Conservation (phyloP, 192 early-diverging fungal species). For the Thoreauomyces humboldtii region DNA sequence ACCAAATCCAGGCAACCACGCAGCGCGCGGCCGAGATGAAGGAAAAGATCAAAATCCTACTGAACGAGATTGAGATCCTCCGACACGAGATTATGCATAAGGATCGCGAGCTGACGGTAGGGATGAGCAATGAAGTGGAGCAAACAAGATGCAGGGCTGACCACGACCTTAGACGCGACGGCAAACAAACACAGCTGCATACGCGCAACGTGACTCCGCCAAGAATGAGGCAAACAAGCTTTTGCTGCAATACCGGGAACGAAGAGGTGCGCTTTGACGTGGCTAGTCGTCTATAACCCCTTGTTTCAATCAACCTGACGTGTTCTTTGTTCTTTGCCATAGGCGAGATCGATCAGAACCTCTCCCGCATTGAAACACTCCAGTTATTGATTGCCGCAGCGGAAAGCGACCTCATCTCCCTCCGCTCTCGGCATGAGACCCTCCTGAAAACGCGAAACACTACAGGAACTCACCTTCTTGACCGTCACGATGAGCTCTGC, state of each 20-base stretch:
- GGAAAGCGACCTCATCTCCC: slow-evolving; percentile 51
- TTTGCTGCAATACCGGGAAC: slow-evolving; percentile 47
- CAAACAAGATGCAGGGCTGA: neutral
- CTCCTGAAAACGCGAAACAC: slow-evolving; percentile 52
- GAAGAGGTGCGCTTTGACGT: slow-evolving; percentile 47
- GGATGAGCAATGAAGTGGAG: neutral
- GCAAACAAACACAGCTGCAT: slow-evolving; percentile 56
- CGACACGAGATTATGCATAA: slow-evolving; percentile 57
- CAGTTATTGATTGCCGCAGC: slow-evolving; percentile 50
- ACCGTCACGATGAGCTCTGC: slow-evolving; percentile 62
- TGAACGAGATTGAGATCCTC: slow-evolving; percentile 64
- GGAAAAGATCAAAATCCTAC: slow-evolving; percentile 62
- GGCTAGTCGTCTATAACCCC: neutral
- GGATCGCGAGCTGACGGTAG: slow-evolving; percentile 55
- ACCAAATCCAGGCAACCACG: slow-evolving; percentile 56
- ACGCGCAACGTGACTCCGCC: slow-evolving; percentile 51
- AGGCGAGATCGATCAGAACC: slow-evolving; percentile 61
- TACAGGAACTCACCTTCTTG: slow-evolving; percentile 53
- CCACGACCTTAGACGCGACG: slow-evolving; percentile 37
- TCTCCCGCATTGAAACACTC: slow-evolving; percentile 56
- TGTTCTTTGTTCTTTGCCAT: neutral
- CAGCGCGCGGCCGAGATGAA: slow-evolving; percentile 66
- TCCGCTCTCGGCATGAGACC: slow-evolving; percentile 48
- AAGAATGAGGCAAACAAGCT: slow-evolving; percentile 65
- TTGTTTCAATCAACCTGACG: too few species aligned